phyloP scores from a whole-genome alignment of 768 basidiomycete species.

The Hericium erinaceus region DNA sequence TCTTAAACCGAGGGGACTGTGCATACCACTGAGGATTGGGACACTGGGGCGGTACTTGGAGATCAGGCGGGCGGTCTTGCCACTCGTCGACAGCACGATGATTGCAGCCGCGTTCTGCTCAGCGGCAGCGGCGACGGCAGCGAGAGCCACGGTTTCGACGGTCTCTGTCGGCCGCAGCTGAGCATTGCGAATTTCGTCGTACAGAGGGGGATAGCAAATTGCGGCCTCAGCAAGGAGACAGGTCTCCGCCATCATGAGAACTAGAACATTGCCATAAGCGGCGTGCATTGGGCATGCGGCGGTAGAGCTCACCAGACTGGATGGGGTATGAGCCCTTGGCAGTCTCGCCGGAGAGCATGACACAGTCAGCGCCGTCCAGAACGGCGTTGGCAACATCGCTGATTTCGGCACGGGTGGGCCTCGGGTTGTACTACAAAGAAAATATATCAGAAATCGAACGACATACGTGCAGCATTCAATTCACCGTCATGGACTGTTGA shows the following conservation, averaged over 20 bases:
- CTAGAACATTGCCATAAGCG: conserved; percentile 27
- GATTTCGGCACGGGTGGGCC: conserved; percentile 97
- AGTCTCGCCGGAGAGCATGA: conserved; percentile 99
- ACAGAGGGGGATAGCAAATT: conserved; percentile 91
- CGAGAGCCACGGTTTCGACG: conserved; percentile 91
- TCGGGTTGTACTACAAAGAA: conserved; percentile 75
- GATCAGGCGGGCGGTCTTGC: conserved; percentile 89
- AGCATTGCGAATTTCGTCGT: conserved; percentile 74
- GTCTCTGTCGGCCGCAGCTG: conserved; percentile 88
- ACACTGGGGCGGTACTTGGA: conserved; percentile 93
- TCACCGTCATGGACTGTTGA: conserved; percentile 86
- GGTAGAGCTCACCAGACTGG: conserved; percentile 63
- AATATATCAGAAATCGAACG: not conserved
- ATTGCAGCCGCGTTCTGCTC: conserved; percentile 96
- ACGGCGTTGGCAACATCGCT: conserved; percentile 99
- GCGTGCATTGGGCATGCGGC: not conserved
- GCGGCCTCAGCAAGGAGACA: conserved; percentile 94
- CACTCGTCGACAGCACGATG: conserved; percentile 92
- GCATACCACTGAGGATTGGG: conserved; percentile 89
- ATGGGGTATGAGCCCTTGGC: conserved; percentile 97
- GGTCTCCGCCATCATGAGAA: conserved; percentile 99
- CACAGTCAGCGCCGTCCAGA: conserved; percentile 96
- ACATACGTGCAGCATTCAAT: conserved; percentile 5
- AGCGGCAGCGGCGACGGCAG: conserved; percentile 88
- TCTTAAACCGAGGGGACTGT: not conserved